A percentile compares a stretch with the other conserved stretches of the same genome.
These are phyloP conservation scores for Ambispora gerdemannii DNA, from an alignment of 192 early-diverging fungal species.

Conservation along the genomic window DNA sequence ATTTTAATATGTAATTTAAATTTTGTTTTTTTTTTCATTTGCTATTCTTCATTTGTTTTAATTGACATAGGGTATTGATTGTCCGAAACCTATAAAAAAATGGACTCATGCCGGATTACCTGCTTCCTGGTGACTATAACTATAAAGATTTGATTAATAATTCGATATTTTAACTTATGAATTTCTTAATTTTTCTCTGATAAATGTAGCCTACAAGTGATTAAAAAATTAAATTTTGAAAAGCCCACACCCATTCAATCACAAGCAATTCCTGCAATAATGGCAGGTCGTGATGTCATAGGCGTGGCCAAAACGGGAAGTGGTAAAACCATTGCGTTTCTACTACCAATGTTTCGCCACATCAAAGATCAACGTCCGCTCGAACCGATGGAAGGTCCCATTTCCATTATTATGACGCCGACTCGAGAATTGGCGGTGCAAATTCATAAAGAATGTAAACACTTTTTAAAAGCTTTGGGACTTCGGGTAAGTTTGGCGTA, in stretches of 20 bases:
- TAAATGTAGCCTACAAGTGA: slow-evolving; percentile 59
- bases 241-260: slow-evolving; percentile 87
- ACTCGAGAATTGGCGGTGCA: slow-evolving; percentile 91
- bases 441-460: slow-evolving; percentile 89
- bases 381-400: slow-evolving; percentile 76
- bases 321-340: slow-evolving; percentile 91
- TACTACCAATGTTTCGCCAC: slow-evolving; percentile 92
- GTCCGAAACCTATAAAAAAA: slow-evolving; percentile 89
- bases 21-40: background rate
- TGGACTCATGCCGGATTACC: slow-evolving; percentile 98
- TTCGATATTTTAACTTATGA: background rate
- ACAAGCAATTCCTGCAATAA: slow-evolving; percentile 92
- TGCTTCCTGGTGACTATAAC: slow-evolving; percentile 49
- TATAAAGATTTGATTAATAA: background rate
- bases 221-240: slow-evolving; percentile 79
- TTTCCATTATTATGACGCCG: slow-evolving; percentile 87
- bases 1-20: background rate
- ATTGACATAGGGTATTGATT: slow-evolving; percentile 57
- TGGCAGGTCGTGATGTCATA: slow-evolving; percentile 94
- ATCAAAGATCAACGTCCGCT: slow-evolving; percentile 86
- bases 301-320: slow-evolving; percentile 93
- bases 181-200: slow-evolving; percentile 5
- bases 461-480: slow-evolving; percentile 83
- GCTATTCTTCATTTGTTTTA: background rate
- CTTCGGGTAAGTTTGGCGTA: slow-evolving; percentile 45